Evolutionary conservation across 805 yeast species (phyloP), one percentile per base, ranked within the genome.

Genomic region (Pichia gijzeniarum): DNA sequence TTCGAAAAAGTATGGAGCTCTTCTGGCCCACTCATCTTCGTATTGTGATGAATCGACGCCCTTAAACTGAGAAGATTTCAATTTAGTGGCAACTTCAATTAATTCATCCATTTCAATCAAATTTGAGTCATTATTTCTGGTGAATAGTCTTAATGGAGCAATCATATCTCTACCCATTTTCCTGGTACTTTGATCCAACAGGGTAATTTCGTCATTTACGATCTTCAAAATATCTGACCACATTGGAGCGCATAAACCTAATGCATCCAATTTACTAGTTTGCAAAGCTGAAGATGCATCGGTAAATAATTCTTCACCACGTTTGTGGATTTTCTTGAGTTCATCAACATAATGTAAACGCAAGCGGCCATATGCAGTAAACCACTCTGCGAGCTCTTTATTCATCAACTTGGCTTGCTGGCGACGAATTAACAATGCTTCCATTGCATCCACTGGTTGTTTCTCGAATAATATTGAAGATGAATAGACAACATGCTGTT

Each of bases 1-100:
- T 53, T 81, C 82, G 58, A 85, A 83, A 36, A 84, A 77, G 45
- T 74, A 78, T 2, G 95, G 91, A 2, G 93, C 91, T 60, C 81
- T 80, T 44, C 76, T 68, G 50, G 80, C 81, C 96, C 96, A 88
- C 54, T 77, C 74, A 31, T 69, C 69, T 43, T 74, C 79, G 28
- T 78, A 73, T 40, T 64, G 61, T 40, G 68, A 63, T 51, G 67
- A 74, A 5, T 38, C 40, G 20, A 53, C 56, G 3, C 44, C 39
- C 3, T 47, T 38, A 13, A n/a, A 30, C 14, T 27, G 18, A 9
- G 34, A 5, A 21, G 16, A 10, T 20, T 53, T 28, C 28, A 63
- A 51, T 4, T 54, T 48, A 5, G 47, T 35, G 2, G 68, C 63
- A 32, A 63, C 36, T n/a, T 54, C 48, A 17, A 44, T 40, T 33